These are phyloP conservation scores for Tubosaeta brunneosetosa DNA, from an alignment of 768 basidiomycete genomes.

Conservation along the genomic window DNA sequence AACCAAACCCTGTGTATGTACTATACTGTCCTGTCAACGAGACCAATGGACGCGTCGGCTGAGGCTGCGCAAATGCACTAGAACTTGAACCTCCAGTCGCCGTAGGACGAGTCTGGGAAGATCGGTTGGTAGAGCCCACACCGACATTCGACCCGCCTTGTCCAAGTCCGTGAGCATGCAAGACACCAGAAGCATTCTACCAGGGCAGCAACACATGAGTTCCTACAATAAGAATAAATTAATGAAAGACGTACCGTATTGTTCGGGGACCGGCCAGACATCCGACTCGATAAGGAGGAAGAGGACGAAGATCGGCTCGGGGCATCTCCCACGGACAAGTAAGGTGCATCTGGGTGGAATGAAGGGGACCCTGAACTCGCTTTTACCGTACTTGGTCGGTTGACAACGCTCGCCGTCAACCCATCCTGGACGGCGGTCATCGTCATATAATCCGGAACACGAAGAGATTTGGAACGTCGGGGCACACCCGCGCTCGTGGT, in stretches of 20 bases:
- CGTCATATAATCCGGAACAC: slow-evolving; percentile 31
- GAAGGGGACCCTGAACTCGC: slow-evolving; percentile 7
- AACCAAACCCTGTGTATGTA: slow-evolving; percentile 16
- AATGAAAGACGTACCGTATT: slow-evolving; percentile 16
- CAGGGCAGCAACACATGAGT: slow-evolving; percentile 3
- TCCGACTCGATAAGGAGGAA: slow-evolving; percentile 31
- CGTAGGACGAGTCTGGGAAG: slow-evolving; percentile 18
- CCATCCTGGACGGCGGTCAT: slow-evolving; percentile 31
- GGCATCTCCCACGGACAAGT: slow-evolving; percentile 18
- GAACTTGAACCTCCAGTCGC: slow-evolving; percentile 6
- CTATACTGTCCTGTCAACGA: slow-evolving; percentile 16
- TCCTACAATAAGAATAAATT: not conserved
- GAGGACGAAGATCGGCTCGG: slow-evolving; percentile 32
- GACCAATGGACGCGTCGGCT: slow-evolving; percentile 18
- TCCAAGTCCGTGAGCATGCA: slow-evolving; percentile 13
- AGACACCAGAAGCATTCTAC: slow-evolving; percentile 23
- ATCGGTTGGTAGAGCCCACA: slow-evolving; percentile 10
- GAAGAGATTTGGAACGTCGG: slow-evolving; percentile 18
- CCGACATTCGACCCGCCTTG: slow-evolving; percentile 8
- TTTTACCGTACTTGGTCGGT: slow-evolving; percentile 14
- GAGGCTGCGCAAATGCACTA: slow-evolving; percentile 21
- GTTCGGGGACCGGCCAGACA: slow-evolving; percentile 30
- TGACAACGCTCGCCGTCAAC: slow-evolving; percentile 21
- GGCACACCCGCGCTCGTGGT: slow-evolving; percentile 1
- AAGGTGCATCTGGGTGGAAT: slow-evolving; percentile 25